Evolutionary conservation across 352 stramenopile species (phyloP), one percentile per base, ranked within the genome.

Genomic region (Globisporangium lucens): DNA sequence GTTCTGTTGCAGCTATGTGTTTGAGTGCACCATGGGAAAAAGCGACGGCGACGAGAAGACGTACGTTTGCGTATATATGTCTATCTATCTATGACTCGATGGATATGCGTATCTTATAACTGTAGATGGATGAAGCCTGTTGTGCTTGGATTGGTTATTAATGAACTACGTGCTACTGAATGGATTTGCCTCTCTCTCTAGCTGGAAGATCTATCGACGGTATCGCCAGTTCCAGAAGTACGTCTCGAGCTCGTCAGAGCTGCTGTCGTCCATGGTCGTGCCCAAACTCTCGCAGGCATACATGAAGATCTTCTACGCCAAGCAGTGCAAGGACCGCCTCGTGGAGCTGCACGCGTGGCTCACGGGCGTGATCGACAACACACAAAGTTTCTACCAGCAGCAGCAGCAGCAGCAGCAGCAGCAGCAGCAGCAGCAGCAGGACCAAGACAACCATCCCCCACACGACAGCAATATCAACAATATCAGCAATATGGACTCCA

Each of bases 191-290:
- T 4, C n/a, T n/a, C 9, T 27, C 24, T 57, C 9, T 53, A 83
- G 75, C 41, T 95, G 87, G 87, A 92, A 92, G 66, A 88, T 95
- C 64, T 93, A 93, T 55, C 82, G 85, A 8, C 85, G 87, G n/a
- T 95, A 95, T 68, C 75, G 87, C 36, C 85, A 95, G 24, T 95
- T 95, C 74, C 79, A 95, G 61, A 75, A 80, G 59, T 93, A 92
- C 63, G 77, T 90, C 15, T 65, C 77, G n/a, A 77, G 85, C 51
- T 89, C 84, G 7, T 82, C 73, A 3, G 80, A 90, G 59, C 51
- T 91, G 24, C 60, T 90, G 33, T 74, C 76, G 36, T 79, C 68
- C 61, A 81, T 91, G 63, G 74, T 82, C 9, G 76, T 92, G 8
- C 87, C 87, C 7, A 64, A 71, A 8, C 73, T 95, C 17, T 91